phyloP scores from a whole-genome alignment of 2,329 filamentous ascomycete genomes.

The Neonectria ditissima region DNA sequence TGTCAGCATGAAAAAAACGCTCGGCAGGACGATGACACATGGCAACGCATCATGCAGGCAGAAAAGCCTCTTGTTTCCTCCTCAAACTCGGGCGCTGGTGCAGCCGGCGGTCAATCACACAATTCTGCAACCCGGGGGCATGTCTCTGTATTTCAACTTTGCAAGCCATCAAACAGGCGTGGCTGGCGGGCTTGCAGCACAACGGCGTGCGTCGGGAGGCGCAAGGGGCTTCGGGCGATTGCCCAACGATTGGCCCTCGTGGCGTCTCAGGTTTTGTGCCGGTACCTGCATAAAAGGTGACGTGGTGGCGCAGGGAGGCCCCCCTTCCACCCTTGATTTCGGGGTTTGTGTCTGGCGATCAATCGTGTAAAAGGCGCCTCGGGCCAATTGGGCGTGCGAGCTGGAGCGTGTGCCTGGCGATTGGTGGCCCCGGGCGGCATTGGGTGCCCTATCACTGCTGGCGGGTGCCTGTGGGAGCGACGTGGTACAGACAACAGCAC shows the following conservation, averaged over 20 bases:
- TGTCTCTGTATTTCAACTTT: conserved; percentile 4
- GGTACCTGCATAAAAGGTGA: conserved; percentile 45
- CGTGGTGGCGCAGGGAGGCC: conserved; percentile 36
- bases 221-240: conserved; percentile 14
- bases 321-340: background rate
- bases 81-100: background rate
- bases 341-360: background rate
- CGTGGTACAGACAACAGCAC: conserved; percentile 1
- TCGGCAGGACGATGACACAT: background rate
- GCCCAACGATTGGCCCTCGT: conserved; percentile 46
- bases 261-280: conserved; percentile 49
- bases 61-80: background rate
- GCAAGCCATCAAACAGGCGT: conserved; percentile 28
- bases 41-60: background rate
- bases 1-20: background rate
- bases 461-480: background rate
- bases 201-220: conserved; percentile 32
- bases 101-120: conserved; percentile 1
- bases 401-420: background rate
- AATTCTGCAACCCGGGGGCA: background rate
- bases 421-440: background rate
- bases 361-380: background rate
- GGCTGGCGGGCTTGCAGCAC: conserved; percentile 34
- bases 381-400: background rate
- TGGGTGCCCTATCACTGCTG: background rate